phyloP scores from a whole-genome alignment of 2,329 filamentous ascomycete genomes.

The Didymellaceae sp. region DNA sequence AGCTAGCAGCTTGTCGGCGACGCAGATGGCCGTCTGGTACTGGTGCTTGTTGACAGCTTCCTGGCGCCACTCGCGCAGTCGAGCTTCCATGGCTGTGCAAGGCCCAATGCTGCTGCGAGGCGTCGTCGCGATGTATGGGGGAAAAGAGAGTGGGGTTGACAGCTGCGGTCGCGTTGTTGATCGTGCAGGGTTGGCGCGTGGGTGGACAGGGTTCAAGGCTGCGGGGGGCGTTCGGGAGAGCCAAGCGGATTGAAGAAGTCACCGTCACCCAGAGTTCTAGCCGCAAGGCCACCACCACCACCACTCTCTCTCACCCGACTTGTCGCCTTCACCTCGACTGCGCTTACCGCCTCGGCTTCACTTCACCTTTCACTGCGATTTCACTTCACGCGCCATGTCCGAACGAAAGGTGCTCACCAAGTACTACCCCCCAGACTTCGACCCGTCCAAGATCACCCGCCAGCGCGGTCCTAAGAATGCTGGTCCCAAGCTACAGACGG shows the following conservation, averaged over 20 bases:
- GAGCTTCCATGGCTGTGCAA: conserved; percentile 76
- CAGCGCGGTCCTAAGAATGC: conserved; percentile 71
- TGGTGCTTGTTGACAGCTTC: conserved; percentile 96
- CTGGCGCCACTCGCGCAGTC: conserved; percentile 91
- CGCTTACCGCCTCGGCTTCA: background rate
- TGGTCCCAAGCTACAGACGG: conserved; percentile 82
- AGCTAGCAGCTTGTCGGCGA: conserved; percentile 94
- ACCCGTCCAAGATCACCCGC: conserved; percentile 78
- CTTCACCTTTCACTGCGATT: too few relatives aligned
- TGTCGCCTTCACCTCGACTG: background rate
- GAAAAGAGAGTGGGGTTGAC: background rate
- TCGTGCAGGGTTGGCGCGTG: conserved; percentile 20
- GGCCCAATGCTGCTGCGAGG: conserved; percentile 3
- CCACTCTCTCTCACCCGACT: background rate
- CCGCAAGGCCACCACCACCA: background rate
- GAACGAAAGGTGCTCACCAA: conserved; percentile 80
- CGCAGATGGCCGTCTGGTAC: conserved; percentile 94
- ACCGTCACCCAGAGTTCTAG: background rate
- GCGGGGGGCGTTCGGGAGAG: conserved; percentile 23
- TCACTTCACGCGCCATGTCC: conserved; percentile 81
- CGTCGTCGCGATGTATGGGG: background rate
- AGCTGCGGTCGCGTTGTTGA: conserved; percentile 8
- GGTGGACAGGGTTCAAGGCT: conserved; percentile 8
- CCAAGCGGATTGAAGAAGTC: conserved; percentile 1
- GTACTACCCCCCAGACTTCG: conserved; percentile 81